Evolutionary conservation across 2,329 filamentous ascomycete species (phyloP).

Genomic region (Clarireedia hainanense): DNA sequence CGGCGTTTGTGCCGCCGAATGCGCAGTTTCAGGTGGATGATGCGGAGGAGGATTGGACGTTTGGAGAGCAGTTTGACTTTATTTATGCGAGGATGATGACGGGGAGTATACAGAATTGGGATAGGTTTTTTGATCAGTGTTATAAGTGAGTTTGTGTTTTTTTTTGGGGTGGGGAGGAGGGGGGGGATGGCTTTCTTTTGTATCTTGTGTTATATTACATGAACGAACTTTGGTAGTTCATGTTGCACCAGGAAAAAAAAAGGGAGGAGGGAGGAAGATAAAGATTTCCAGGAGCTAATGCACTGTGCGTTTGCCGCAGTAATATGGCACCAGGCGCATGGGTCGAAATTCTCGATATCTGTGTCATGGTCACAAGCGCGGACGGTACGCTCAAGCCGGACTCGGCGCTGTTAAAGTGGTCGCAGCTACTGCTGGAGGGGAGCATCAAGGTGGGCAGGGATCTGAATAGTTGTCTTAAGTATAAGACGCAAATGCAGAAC

Average conservation of each 20-base stretch:
- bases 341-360: background rate
- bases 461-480: background rate
- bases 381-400: background rate
- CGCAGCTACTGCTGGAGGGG: slow-evolving; percentile 1
- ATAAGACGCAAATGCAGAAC: slow-evolving; percentile 14
- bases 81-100: slow-evolving; percentile 12
- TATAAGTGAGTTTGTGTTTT: background rate
- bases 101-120: background rate
- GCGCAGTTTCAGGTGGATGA: slow-evolving; percentile 51
- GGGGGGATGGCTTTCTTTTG: too few relatives aligned
- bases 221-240: too few relatives aligned
- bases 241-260: background rate
- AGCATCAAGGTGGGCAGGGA: background rate
- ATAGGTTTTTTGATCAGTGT: slow-evolving; percentile 3
- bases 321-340: slow-evolving; percentile 4
- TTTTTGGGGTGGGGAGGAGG: too few relatives aligned
- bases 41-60: slow-evolving; percentile 44
- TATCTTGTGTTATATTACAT: too few relatives aligned
- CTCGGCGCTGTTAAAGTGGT: background rate
- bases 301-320: background rate
- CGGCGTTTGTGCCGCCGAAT: slow-evolving; percentile 44
- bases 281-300: background rate
- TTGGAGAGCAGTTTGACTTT: slow-evolving; percentile 30
- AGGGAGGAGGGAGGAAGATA: background rate
- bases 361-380: background rate